Conservation (phyloP, 208 protist species). For the Leishmania gerbilli region DNA sequence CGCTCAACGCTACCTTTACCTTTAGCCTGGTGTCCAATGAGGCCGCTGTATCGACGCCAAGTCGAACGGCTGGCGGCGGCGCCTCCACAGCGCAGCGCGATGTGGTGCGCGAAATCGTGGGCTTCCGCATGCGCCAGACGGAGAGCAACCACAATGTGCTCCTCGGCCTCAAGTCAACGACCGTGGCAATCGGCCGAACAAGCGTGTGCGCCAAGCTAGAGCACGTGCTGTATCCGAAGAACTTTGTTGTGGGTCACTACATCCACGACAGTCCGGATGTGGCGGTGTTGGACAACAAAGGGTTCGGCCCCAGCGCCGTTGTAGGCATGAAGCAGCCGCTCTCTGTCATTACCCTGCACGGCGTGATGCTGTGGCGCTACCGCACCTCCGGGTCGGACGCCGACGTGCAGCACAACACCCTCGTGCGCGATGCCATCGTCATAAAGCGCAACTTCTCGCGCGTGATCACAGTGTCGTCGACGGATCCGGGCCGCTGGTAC, state of each 20-base stretch:
- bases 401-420: conserved; percentile 14
- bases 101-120: conserved; percentile 80
- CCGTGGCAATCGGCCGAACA: conserved; percentile 73
- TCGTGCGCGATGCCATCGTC: conserved; percentile 38
- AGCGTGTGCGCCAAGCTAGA: conserved; percentile 83
- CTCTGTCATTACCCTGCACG: conserved; percentile 79
- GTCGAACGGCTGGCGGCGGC: conserved; percentile 32
- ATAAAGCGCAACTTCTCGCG: conserved; percentile 85
- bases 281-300: conserved; percentile 73
- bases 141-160: conserved; percentile 88
- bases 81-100: conserved; percentile 42
- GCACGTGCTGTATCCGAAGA: conserved; percentile 82
- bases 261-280: conserved; percentile 69
- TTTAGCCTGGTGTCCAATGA: conserved; percentile 68
- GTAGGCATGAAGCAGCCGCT: conserved; percentile 67
- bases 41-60: conserved; percentile 59
- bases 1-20: conserved; percentile 56
- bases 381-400: conserved; percentile 30
- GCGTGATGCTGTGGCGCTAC: conserved; percentile 79
- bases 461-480: conserved; percentile 47
- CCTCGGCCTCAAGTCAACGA: conserved; percentile 54
- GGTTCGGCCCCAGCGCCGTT: conserved; percentile 37
- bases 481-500: conserved; percentile 63
- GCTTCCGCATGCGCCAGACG: conserved; percentile 73
- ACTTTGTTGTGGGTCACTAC: conserved; percentile 66